phyloP scores from a whole-genome alignment of 306 rosid species.

The Cajanus cajan region DNA sequence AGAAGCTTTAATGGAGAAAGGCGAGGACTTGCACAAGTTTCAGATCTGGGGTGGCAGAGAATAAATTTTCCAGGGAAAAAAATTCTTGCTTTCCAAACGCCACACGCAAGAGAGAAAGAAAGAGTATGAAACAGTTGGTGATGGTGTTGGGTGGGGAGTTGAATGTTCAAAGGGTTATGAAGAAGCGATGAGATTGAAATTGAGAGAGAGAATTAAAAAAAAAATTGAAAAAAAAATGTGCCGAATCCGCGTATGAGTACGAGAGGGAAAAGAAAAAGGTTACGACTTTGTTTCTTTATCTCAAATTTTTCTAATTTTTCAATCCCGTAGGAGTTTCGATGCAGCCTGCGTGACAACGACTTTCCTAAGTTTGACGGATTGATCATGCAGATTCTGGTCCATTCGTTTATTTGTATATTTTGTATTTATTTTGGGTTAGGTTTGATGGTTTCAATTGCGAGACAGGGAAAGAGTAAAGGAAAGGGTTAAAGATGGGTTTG shows the following conservation, averaged over 20 bases:
- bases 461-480: not conserved
- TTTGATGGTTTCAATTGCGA: not conserved
- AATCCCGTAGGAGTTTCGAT: constrained; percentile 30
- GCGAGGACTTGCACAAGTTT: not conserved
- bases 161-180: constrained; percentile 45
- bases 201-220: not conserved
- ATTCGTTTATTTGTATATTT: constrained; percentile 10
- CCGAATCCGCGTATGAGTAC: constrained; percentile 51
- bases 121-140: constrained; percentile 36
- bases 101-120: constrained; percentile 1
- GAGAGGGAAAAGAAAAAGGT: constrained; percentile 10
- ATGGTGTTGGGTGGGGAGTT: constrained; percentile 25
- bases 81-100: not conserved
- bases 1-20: not conserved
- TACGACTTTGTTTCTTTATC: constrained; percentile 10
- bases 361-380: constrained; percentile 45
- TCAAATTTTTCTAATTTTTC: not conserved
- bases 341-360: constrained; percentile 52
- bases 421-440: not conserved
- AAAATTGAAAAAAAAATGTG: not conserved
- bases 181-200: not conserved
- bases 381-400: constrained; percentile 47
- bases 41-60: constrained; percentile 30
- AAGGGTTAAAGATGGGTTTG: constrained; percentile 21
- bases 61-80: not conserved